Conservation (phyloP, 2,329 filamentous ascomycete species). For the Ceratocystis papillata region DNA sequence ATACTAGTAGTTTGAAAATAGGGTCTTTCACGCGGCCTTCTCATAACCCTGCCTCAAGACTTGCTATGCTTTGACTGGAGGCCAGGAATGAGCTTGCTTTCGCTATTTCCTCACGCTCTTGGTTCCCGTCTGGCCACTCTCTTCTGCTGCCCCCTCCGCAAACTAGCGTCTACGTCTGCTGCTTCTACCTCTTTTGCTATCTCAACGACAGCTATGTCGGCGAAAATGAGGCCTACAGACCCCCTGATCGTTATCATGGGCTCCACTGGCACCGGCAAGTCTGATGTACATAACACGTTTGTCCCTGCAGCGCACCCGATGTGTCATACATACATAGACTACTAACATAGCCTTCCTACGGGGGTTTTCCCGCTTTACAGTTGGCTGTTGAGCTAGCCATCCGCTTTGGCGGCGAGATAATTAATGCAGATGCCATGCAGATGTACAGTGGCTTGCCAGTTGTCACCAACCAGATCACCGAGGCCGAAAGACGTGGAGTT, state of each 20-base stretch:
- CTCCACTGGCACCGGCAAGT: constrained; percentile 88
- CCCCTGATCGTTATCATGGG: constrained; percentile 75
- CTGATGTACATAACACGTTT: constrained; percentile 49
- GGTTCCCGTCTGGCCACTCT: constrained; percentile 6
- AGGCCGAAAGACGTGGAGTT: constrained; percentile 63
- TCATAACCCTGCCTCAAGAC: neutral
- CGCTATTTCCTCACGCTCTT: constrained; percentile 5
- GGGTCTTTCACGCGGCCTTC: no score
- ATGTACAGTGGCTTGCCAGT: constrained; percentile 85
- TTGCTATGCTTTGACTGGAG: neutral
- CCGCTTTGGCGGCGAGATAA: constrained; percentile 79
- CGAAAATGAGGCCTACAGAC: constrained; percentile 33
- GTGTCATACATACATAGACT: neutral
- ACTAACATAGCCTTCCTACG: constrained; percentile 11
- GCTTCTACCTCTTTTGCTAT: neutral
- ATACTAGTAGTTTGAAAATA: no score
- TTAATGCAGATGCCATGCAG: constrained; percentile 98
- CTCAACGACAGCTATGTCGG: constrained; percentile 30
- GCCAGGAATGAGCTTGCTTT: constrained; percentile 11
- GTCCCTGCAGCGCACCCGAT: neutral
- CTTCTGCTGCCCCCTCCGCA: neutral
- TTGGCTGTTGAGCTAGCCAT: constrained; percentile 79
- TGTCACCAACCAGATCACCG: constrained; percentile 85
- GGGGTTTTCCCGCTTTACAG: constrained; percentile 36
- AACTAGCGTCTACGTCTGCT: neutral